Evolutionary conservation across 2,329 filamentous ascomycete genomes (phyloP), one percentile per base, ranked within the genome.

Genomic region (Cercospora sojina): DNA sequence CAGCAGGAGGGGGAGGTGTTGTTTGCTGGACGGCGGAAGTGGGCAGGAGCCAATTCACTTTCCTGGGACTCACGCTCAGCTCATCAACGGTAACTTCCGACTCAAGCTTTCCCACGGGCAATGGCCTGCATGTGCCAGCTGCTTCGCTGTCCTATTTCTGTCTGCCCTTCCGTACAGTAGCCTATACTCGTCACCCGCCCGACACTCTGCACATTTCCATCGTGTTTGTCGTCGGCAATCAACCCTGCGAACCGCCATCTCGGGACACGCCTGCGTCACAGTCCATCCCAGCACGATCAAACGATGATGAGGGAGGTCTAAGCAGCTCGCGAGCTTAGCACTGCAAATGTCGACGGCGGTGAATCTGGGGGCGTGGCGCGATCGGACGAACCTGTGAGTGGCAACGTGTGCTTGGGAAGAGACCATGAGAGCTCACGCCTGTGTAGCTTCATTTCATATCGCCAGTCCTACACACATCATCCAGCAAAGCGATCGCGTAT

Each of bases 381-480:
- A 99, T 86, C 91, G 95, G 82, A 99, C 95, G 74, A 99, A 98
- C 79, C 91, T 99, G 93, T 97, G 88, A 74, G 87, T 64, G 31
- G 31, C 31, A 18, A 59, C 18, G 43, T 16, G 20, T 53, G 13
- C 29, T 41, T 32, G 8, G 13, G 23, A 20, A 23, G 56, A 27
- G 29, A 49, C 18, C n/a, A 23, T 16, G 32, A 51, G 63, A 67
- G 60, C 69, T 61, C 51, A 58, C 27, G 47, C 35, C 53, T 13
- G 65, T 55, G 35, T 77, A 97, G 94, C 79, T 99, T 96, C 80
- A 95, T 99, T 79, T 98, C 95, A 80, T 99, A 98, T 85, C 93
- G 95, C 76, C 95, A 99, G 83, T 98, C 94, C 75, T 98, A 97
- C 81, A 88, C 93, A 75, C 95, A 98, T 80, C 93, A 97, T 79